Base-by-base conservation (phyloP, 306 rosid species). In the Malus orientalis region DNA sequence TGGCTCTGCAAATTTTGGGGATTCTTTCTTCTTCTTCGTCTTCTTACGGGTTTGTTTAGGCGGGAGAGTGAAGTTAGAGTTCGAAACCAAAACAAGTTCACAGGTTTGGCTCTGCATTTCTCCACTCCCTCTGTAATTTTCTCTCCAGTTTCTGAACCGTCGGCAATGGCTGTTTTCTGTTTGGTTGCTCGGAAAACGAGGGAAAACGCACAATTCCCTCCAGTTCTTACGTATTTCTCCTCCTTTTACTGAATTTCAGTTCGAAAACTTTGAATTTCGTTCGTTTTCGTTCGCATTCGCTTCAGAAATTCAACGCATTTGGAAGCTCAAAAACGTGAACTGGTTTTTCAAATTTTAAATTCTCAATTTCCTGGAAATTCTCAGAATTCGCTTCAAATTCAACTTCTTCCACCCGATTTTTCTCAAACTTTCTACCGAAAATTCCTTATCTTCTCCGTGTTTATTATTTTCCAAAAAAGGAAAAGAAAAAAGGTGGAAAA, bases 51-150 rank as follows among this genome's bases (percentile, higher is more conserved):
- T 22, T 10, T 27, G 62, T 32, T 40, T 74, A 23, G 40, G 67
- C 74, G 47, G 67, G 69, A 51, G 51, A 11, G 20, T 51, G 20
- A 1, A 44, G n/a, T 76, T 36, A 18, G 32, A 20, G 15, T 36
- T 66, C 7, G 7, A 76, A 67, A 60, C 67, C 32, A 3, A 3
- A 29, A 27, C 38, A 29, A 58, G 30, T 19, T 20, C 13, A 59
- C 76, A 77, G 81, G 81, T 77, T 77, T 30, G 76, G 67, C 54
- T 58, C 76, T 73, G 22, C 70, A 38, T 61, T 74, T 62, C 19
- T 38, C 19, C 16, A 19, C 25, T 62, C 12, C 36, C 61, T 25
- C 45, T 49, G 6, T 18, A 36, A 63, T 22, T 11, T 4, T 33
- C 40, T 25, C 47, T 66, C 54, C 3, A 22, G 14, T 29, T 66